These are phyloP conservation scores for Simplicillium aogashimaense DNA, from an alignment of 2,329 filamentous ascomycete genomes.

Conservation along the genomic window DNA sequence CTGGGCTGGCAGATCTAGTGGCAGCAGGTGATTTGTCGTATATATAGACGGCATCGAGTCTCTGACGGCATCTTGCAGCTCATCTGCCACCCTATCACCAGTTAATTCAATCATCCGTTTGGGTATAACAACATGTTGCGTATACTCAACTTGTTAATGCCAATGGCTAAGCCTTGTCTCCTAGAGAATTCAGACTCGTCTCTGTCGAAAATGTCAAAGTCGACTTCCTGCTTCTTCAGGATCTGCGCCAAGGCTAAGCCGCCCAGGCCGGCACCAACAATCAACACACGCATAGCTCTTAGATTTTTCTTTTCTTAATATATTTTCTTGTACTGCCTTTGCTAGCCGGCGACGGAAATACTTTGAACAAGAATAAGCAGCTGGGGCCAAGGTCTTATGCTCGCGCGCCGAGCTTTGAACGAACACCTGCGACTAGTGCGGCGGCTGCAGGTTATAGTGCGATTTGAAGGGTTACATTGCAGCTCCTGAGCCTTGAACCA, in stretches of 20 bases:
- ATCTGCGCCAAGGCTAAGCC: conserved; percentile 30
- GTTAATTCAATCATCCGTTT: too few relatives aligned
- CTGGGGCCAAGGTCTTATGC: too few relatives aligned
- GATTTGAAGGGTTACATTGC: background rate
- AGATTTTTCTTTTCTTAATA: too few relatives aligned
- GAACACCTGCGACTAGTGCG: too few relatives aligned
- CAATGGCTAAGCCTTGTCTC: conserved; percentile 19
- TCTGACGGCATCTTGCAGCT: too few relatives aligned
- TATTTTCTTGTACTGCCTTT: too few relatives aligned
- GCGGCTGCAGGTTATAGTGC: too few relatives aligned
- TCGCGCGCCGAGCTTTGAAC: too few relatives aligned
- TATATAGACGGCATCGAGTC: conserved; percentile 1
- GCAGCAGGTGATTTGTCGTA: conserved; percentile 14
- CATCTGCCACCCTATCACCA: too few relatives aligned
- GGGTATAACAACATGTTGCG: too few relatives aligned
- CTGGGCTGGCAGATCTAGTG: conserved; percentile 15
- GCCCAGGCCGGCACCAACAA: conserved; percentile 30
- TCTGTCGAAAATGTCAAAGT: conserved; percentile 27
- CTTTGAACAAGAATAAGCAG: too few relatives aligned
- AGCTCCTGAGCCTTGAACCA: conserved; percentile 5
- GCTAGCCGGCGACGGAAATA: too few relatives aligned
- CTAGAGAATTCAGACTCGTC: conserved; percentile 16
- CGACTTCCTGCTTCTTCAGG: conserved; percentile 20
- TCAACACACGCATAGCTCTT: conserved; percentile 18
- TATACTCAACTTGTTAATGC: conserved; percentile 14